Evolutionary conservation across 2,329 filamentous ascomycete genomes (phyloP), one percentile per base, ranked within the genome.

Genomic region (Chaetomium olivaceum): DNA sequence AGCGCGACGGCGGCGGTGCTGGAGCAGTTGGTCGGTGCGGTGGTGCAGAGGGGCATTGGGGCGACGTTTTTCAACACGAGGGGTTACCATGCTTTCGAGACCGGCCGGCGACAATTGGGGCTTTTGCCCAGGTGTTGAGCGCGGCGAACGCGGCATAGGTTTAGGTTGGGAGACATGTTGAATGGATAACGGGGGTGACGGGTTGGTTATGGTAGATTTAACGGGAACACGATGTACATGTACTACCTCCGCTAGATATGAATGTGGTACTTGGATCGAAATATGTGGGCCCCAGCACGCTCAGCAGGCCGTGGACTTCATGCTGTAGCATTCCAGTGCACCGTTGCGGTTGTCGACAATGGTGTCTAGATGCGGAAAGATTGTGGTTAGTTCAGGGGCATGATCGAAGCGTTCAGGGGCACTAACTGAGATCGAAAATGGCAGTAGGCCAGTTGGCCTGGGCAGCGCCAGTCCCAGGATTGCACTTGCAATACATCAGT

Each of bases 291-390:
- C 54, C 54, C 31, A 21, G 39, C 50, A 9, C n/a, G n/a, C 14
- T 61, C 27, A 70, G 57, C 70, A 70, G 1, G 52, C 43, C 3
- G 66, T 67, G 5, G 58, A 66, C 63, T 67, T 68, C 23, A 54
- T 67, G 9, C 43, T 33, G 58, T 62, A 71, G 31, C 70, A 72
- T 46, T 69, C 66, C 50, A 72, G 50, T 8, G 64, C 50, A 16
- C 71, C 71, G 57, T 72, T 72, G 54, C 56, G 65, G 63, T 72
- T 72, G 29, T 70, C 69, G n/a, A 72, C 68, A 8, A 72, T 43
- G 2, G 66, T 71, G 61, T 71, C 71, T 71, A 43, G 8, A 29
- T 5, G 19, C 16, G 19, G 29, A 16, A 2, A 16, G 52, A 63
- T 14, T 54, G 23, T 57, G 8, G 12, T 23, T 16, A 48, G 16